A percentile compares a stretch with the other conserved stretches of the same genome.
Evolutionary conservation across 192 early-diverging fungal genomes (phyloP).

Genomic region (Backusella parvicylindrica): DNA sequence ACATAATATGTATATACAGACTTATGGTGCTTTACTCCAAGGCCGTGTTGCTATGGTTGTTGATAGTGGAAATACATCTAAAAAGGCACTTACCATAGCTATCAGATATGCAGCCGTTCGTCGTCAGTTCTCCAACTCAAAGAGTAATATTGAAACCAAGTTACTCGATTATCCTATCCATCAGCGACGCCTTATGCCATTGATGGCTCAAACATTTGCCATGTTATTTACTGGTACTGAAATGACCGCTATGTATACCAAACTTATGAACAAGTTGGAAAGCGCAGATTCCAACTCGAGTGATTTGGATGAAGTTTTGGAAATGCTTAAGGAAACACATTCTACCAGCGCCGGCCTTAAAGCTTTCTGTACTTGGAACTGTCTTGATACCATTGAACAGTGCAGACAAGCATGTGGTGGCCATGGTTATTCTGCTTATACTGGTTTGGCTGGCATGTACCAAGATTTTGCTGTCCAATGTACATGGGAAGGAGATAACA

Average conservation of each 20-base stretch:
- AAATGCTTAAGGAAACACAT: slow-evolving; percentile 86
- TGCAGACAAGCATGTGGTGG: slow-evolving; percentile 89
- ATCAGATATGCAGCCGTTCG: slow-evolving; percentile 89
- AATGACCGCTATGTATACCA: slow-evolving; percentile 71
- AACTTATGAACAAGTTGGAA: slow-evolving; percentile 74
- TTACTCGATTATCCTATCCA: slow-evolving; percentile 91
- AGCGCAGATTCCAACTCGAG: slow-evolving; percentile 57
- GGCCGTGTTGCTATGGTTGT: slow-evolving; percentile 81
- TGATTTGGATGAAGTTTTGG: slow-evolving; percentile 58
- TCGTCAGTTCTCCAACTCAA: slow-evolving; percentile 74
- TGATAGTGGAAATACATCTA: slow-evolving; percentile 82
- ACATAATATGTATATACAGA: slow-evolving; percentile 20
- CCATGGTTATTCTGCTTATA: slow-evolving; percentile 91
- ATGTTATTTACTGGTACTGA: slow-evolving; percentile 88
- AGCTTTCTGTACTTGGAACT: slow-evolving; percentile 91
- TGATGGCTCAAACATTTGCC: slow-evolving; percentile 86
- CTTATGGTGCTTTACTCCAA: slow-evolving; percentile 85
- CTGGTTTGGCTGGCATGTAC: slow-evolving; percentile 81
- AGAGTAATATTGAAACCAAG: slow-evolving; percentile 82
- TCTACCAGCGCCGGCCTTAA: slow-evolving; percentile 89
- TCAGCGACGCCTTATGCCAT: slow-evolving; percentile 87
- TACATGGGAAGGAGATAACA: slow-evolving; percentile 90
- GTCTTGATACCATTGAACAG: slow-evolving; percentile 86
- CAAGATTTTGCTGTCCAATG: slow-evolving; percentile 88
- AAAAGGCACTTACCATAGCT: slow-evolving; percentile 89